These are phyloP conservation scores for Paracoccidioides lutzii DNA, from an alignment of 2,329 filamentous ascomycete genomes.

Conservation along the genomic window DNA sequence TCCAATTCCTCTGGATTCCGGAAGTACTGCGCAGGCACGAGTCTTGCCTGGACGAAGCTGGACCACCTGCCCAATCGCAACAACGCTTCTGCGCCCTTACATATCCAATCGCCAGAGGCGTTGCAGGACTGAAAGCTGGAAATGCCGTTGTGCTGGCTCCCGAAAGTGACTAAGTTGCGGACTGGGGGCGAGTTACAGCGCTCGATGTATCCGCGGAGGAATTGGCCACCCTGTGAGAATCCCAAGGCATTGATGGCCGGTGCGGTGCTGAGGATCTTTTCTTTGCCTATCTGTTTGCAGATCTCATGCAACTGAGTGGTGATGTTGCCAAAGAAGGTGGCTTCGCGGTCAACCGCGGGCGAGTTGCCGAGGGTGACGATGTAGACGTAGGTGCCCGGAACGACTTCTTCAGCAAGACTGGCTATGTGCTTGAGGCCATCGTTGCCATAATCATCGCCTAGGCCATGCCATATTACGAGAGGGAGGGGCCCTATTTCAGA, in stretches of 20 bases:
- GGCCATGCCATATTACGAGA: slow-evolving; percentile 85
- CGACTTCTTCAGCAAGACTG: slow-evolving; percentile 54
- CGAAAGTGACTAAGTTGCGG: slow-evolving; percentile 72
- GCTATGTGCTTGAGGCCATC: slow-evolving; percentile 62
- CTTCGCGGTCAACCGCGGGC: slow-evolving; percentile 56
- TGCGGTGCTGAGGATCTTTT: slow-evolving; percentile 69
- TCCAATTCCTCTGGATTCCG: slow-evolving; percentile 57
- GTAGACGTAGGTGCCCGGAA: slow-evolving; percentile 79
- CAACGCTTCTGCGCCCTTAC: slow-evolving; percentile 64
- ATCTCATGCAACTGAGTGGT: slow-evolving; percentile 63
- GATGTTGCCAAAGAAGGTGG: slow-evolving; percentile 84
- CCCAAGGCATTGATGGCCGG: slow-evolving; percentile 81
- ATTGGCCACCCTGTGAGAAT: slow-evolving; percentile 92
- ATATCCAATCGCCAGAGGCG: slow-evolving; percentile 57
- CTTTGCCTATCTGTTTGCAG: slow-evolving; percentile 60
- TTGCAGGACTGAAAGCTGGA: slow-evolving; percentile 64
- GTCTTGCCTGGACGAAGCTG: slow-evolving; percentile 57
- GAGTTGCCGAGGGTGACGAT: slow-evolving; percentile 59
- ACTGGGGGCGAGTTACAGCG: slow-evolving; percentile 68
- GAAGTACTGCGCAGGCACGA: slow-evolving; percentile 94
- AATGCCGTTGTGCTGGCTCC: slow-evolving; percentile 88
- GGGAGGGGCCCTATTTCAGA: slow-evolving; percentile 48
- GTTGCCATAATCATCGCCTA: slow-evolving; percentile 54
- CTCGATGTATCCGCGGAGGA: slow-evolving; percentile 83
- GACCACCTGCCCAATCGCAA: slow-evolving; percentile 73